Percentiles rank a stretch among this genome's conserved stretches.
These are phyloP conservation scores for Mycena leptocephala DNA, from an alignment of 768 basidiomycete species.

Conservation along the genomic window DNA sequence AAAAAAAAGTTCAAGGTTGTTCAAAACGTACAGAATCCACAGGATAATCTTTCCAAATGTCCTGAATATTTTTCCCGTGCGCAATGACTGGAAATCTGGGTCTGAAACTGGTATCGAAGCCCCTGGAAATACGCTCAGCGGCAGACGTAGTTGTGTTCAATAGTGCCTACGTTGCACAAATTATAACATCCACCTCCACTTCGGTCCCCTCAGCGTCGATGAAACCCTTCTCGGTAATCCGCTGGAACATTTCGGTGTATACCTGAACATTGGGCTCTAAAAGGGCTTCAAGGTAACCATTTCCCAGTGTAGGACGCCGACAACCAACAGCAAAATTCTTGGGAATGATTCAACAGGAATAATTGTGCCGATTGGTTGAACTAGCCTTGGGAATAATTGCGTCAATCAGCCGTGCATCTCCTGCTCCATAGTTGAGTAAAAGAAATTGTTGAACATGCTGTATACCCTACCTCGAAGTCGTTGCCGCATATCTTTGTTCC, in stretches of 20 bases:
- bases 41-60: constrained; percentile 41
- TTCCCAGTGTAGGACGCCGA: constrained; percentile 66
- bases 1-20: neutral
- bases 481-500: constrained; percentile 45
- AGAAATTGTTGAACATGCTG: neutral
- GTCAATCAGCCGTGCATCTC: neutral
- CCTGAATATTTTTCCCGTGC: constrained; percentile 40
- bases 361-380: neutral
- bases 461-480: constrained; percentile 20
- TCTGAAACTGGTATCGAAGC: constrained; percentile 43
- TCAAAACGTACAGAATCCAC: constrained; percentile 38
- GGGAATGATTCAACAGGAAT: constrained; percentile 49
- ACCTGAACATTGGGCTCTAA: constrained; percentile 64
- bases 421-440: neutral
- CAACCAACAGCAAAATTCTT: constrained; percentile 62
- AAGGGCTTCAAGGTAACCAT: constrained; percentile 67
- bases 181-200: constrained; percentile 61
- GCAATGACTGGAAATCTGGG: constrained; percentile 43
- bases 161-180: constrained; percentile 63
- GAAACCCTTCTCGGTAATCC: constrained; percentile 61
- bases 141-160: neutral
- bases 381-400: neutral
- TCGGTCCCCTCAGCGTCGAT: constrained; percentile 60
- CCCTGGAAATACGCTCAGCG: constrained; percentile 23
- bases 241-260: constrained; percentile 57